Base-by-base conservation (phyloP, 140 eudicot genomes). In the Senecio squalidus region DNA sequence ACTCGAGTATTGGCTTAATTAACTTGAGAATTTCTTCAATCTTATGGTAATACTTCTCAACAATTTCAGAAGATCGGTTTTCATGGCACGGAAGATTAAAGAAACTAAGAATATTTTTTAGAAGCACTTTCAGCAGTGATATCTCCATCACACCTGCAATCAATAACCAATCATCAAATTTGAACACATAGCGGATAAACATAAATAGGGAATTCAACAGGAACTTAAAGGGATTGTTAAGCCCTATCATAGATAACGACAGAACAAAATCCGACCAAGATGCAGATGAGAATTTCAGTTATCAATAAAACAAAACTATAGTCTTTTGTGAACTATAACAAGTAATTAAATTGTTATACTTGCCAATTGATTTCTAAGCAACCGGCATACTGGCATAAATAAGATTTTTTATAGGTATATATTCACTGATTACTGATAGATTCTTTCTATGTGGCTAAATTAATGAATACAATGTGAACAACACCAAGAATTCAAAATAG, bases 121-220 rank as follows among this genome's bases (percentile, higher is more conserved):
- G 83, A 60, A 91, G 88, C 47, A 70, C 79, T 66, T 87, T 81
- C 64, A 84, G 55, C 71, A 77, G 40, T 58, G 96, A 76, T 68
- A 84, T 88, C 88, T 91, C 96, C 96, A 91, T 91, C 72, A 58
- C 49, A 62, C 88, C 94, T 78, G 83, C 53, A 46, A 34, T 74
- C 57, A 56, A 24, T 4, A 39, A 34, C 26, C 5, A 45, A 75
- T 73, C 15, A 65, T 51, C 41, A 61, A 23, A 33, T 31, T 39
- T 33, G 50, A 57, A 29, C 30, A 52, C 30, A 52, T 28, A 31
- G 46, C 13, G 23, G 52, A 53, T 53, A 62, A 29, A n/a, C n/a
- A n/a, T n/a, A n/a, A n/a, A n/a, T n/a, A n/a, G n/a, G n/a, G n/a
- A n/a, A n/a, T n/a, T n/a, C n/a, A n/a, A n/a, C n/a, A n/a, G n/a